Percentiles rank a stretch among this genome's conserved stretches.
Conservation (phyloP, 192 early-diverging fungal species). For the Linnemannia exigua region DNA sequence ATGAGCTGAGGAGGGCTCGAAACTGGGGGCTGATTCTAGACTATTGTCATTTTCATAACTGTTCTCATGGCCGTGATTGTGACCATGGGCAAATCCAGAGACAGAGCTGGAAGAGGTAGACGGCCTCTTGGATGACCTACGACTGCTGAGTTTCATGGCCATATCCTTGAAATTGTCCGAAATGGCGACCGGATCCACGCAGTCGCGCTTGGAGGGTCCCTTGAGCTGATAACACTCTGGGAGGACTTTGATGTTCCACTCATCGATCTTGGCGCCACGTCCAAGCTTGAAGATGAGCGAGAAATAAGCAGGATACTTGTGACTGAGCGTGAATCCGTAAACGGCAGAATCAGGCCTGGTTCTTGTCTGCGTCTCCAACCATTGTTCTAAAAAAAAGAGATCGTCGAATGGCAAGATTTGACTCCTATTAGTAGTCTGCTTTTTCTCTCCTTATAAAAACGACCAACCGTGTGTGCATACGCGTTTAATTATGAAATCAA, state of each 20-base stretch:
- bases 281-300: slow-evolving; percentile 84
- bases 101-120: not conserved
- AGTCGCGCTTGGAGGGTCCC: slow-evolving; percentile 71
- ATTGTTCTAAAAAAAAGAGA: slow-evolving; percentile 53
- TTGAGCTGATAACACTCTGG: slow-evolving; percentile 84
- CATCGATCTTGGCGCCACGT: slow-evolving; percentile 68
- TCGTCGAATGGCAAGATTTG: slow-evolving; percentile 26
- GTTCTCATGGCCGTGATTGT: no score
- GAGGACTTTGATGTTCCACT: slow-evolving; percentile 82
- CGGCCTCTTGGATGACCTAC: slow-evolving; percentile 10
- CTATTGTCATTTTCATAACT: no score
- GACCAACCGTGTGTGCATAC: slow-evolving; percentile 21
- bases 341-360: slow-evolving; percentile 76
- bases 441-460: no score
- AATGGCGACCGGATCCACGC: slow-evolving; percentile 78
- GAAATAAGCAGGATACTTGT: slow-evolving; percentile 81
- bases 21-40: not conserved
- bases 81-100: not conserved
- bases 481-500: not conserved
- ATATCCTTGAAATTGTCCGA: slow-evolving; percentile 80
- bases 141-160: slow-evolving; percentile 40
- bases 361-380: slow-evolving; percentile 61
- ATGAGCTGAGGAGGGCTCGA: not conserved
- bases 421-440: not conserved
- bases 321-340: slow-evolving; percentile 85